Evolutionary conservation across 345 rosid species (phyloP), one percentile per base, ranked within the genome.

Genomic region (Aurinia saxatilis): DNA sequence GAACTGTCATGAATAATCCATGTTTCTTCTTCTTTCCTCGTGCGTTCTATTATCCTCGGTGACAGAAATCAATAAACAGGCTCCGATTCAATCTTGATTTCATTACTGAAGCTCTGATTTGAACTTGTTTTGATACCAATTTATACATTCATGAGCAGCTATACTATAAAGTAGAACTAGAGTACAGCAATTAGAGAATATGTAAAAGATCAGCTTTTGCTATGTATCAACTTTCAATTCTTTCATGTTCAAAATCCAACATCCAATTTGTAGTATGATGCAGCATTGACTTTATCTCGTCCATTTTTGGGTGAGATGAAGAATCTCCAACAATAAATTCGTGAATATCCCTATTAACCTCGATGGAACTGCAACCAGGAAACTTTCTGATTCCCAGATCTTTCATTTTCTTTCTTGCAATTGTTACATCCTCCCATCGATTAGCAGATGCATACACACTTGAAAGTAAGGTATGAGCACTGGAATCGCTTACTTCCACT

Each of bases 321-420:
- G 73, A 65, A 78, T 78, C 79, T 18, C 84, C 77, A 40, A 75
- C 78, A 29, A 77, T 15, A 71, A 82, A 83, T 39, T 82, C 91
- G 60, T 74, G 83, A 55, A 62, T 36, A 21, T 72, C 63, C 2
- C 83, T 83, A 36, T 80, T 66, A 41, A 79, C 73, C 75, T 86
- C 82, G 0, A 88, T 50, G 18, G 85, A 81, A 73, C 95, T 86
- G 46, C 92, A 86, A 29, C 95, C 98, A 15, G 96, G 92, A 35
- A 77, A 62, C 82, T 83, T 88, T 70, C 56, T 78, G 5, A 88
- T 78, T 45, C 92, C 87, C 12, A 83, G 77, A 63, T 74, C 80
- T 70, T 83, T 86, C 98, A 91, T 88, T 68, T 75, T 77, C 73
- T 50, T 71, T 73, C 96, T 84, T 66, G 82, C 84, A 54, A 46